A percentile compares a stretch with the other conserved stretches of the same genome.
Evolutionary conservation across 2,329 filamentous ascomycete genomes (phyloP).

Genomic region (Arthroderma sp.): DNA sequence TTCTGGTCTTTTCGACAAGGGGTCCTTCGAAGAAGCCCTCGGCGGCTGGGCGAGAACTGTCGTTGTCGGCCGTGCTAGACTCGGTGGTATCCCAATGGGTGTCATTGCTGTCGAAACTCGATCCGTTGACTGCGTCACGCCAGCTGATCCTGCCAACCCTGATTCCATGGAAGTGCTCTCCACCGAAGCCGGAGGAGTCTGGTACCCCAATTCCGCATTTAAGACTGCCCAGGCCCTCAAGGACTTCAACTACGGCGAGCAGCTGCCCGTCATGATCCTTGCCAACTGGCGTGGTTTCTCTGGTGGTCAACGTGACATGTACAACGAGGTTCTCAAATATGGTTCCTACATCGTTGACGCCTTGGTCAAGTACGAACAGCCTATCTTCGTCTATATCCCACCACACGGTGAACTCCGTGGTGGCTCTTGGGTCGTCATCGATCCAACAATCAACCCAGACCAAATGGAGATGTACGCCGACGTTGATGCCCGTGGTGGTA

Average conservation of each 20-base stretch:
- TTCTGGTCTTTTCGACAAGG: constrained; percentile 86
- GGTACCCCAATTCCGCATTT: constrained; percentile 99
- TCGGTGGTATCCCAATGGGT: constrained; percentile 95
- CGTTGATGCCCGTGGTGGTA: constrained; percentile 85
- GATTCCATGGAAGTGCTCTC: constrained; percentile 94
- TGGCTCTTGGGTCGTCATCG: constrained; percentile 98
- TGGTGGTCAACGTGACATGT: constrained; percentile 98
- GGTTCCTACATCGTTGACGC: constrained; percentile 98
- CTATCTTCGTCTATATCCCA: constrained; percentile 97
- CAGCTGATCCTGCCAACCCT: constrained; percentile 92
- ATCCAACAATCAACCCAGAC: constrained; percentile 92
- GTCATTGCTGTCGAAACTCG: constrained; percentile 95
- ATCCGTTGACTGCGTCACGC: constrained; percentile 90
- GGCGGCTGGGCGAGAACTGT: constrained; percentile 96
- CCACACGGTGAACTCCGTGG: constrained; percentile 93
- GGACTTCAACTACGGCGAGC: constrained; percentile 98
- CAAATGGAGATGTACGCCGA: constrained; percentile 99
- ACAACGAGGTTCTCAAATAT: constrained; percentile 99
- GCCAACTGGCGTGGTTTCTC: constrained; percentile 99
- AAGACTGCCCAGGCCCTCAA: constrained; percentile 98
- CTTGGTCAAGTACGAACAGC: constrained; percentile 96
- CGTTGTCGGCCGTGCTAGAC: constrained; percentile 87
- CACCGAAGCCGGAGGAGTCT: constrained; percentile 94
- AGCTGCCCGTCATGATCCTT: constrained; percentile 95
- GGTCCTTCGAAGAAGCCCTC: constrained; percentile 92